Evolutionary conservation across 352 stramenopile genomes (phyloP).

Genomic region (Globisporangium uncinulatum): DNA sequence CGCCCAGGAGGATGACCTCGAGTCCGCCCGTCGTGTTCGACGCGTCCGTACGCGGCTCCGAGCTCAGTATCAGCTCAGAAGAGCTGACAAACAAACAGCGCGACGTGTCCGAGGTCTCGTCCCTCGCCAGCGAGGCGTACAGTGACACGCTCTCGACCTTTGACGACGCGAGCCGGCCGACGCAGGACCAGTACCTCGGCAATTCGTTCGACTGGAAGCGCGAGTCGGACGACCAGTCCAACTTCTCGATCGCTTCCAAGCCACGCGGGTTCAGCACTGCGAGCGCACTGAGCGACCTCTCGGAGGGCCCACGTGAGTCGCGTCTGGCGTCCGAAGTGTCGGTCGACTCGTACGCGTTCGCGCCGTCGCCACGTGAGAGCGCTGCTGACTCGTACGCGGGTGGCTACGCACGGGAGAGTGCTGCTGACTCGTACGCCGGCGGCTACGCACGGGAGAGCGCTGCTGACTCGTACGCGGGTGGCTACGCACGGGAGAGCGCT

Average conservation of each 20-base stretch:
- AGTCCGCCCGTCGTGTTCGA: slow-evolving; percentile 30
- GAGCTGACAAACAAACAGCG: slow-evolving; percentile 11
- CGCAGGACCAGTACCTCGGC: slow-evolving; percentile 33
- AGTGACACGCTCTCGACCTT: slow-evolving; percentile 50
- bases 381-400: slow-evolving; percentile 62
- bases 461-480: slow-evolving; percentile 63
- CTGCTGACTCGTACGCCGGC: slow-evolving; percentile 61
- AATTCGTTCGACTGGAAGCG: slow-evolving; percentile 38
- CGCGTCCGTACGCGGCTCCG: slow-evolving; percentile 32
- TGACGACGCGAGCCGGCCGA: slow-evolving; percentile 33
- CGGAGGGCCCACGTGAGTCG: slow-evolving; percentile 31
- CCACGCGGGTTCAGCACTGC: slow-evolving; percentile 37
- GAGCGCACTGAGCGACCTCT: slow-evolving; percentile 35
- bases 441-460: no score
- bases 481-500: slow-evolving; percentile 17
- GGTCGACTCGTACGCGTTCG: slow-evolving; percentile 67
- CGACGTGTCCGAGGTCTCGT: slow-evolving; percentile 44
- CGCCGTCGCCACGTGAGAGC: slow-evolving; percentile 46
- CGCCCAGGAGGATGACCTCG: slow-evolving; percentile 24
- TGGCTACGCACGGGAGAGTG: slow-evolving; percentile 20
- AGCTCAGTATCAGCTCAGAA: slow-evolving; percentile 35
- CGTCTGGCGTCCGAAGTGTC: slow-evolving; percentile 59
- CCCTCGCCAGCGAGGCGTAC: slow-evolving; percentile 32
- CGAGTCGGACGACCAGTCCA: slow-evolving; percentile 30
- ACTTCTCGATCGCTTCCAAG: slow-evolving; percentile 19